A percentile compares a stretch with the other conserved stretches of the same genome.
Conservation (phyloP, 805 yeast genomes). For the Saccharomyces eubayanus region DNA sequence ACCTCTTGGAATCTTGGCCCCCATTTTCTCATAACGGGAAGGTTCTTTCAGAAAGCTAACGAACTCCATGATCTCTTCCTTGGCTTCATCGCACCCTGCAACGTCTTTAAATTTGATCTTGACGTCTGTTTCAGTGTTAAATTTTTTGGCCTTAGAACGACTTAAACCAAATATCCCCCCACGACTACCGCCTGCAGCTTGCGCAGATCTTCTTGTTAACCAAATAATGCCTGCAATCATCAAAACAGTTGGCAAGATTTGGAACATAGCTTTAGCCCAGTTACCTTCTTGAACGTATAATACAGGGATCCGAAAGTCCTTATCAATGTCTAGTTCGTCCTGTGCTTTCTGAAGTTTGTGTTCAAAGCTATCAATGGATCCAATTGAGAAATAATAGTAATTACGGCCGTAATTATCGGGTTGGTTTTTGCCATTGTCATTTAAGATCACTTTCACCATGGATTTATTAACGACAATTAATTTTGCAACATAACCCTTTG, state of each 20-base stretch:
- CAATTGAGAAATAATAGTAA: constrained; percentile 62
- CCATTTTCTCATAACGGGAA: constrained; percentile 77
- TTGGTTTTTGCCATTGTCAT: constrained; percentile 50
- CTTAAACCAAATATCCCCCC: constrained; percentile 88
- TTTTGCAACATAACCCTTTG: constrained; percentile 66
- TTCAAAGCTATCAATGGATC: constrained; percentile 85
- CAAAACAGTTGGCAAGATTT: constrained; percentile 80
- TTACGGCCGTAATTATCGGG: constrained; percentile 28
- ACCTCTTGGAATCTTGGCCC: constrained; percentile 97
- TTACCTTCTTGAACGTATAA: constrained; percentile 67
- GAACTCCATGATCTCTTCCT: constrained; percentile 96
- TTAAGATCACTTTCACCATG: constrained; percentile 63
- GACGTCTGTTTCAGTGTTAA: constrained; percentile 86
- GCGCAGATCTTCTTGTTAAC: constrained; percentile 57
- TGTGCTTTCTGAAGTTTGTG: constrained; percentile 69
- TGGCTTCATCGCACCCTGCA: constrained; percentile 96
- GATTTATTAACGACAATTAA: constrained; percentile 70
- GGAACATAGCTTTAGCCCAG: constrained; percentile 51
- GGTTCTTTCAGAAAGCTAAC: constrained; percentile 90
- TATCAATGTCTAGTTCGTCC: constrained; percentile 53
- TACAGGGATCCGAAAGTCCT: constrained; percentile 69
- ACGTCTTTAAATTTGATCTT: constrained; percentile 87
- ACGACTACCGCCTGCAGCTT: constrained; percentile 41
- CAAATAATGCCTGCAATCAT: constrained; percentile 85
- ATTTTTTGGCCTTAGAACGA: constrained; percentile 81